Evolutionary conservation across 1,139 yeast genomes (phyloP).

Genomic region (Geotrichum klebahnii): DNA sequence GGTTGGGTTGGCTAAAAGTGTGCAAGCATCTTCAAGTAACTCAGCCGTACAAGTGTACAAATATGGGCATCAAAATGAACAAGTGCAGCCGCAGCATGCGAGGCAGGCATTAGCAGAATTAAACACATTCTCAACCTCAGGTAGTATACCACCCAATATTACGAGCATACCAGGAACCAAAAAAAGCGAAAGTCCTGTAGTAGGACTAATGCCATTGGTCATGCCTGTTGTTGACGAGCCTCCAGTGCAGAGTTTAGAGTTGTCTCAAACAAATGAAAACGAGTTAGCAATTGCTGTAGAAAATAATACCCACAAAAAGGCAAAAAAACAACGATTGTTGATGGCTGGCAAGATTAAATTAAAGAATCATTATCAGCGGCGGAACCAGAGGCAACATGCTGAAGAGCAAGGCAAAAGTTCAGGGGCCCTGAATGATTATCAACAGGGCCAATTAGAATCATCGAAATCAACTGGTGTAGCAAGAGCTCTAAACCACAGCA

Average conservation of each 20-base stretch:
- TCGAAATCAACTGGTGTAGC: neutral
- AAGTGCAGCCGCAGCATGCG: constrained; percentile 2
- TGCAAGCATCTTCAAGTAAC: neutral
- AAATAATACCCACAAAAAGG: neutral
- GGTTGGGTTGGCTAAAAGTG: neutral
- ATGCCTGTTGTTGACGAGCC: neutral
- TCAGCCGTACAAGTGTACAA: neutral
- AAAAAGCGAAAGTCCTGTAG: neutral
- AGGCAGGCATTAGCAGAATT: neutral
- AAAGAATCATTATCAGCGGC: constrained; percentile 1
- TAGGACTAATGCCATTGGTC: neutral
- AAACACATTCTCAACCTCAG: neutral
- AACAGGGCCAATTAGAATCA: neutral
- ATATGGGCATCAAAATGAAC: neutral
- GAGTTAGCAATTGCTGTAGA: neutral
- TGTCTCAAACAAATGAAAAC: constrained; percentile 3
- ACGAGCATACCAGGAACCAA: neutral
- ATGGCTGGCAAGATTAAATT: constrained; percentile 2
- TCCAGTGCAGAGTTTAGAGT: neutral
- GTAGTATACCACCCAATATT: neutral
- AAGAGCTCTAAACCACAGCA: neutral
- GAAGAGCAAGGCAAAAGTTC: neutral
- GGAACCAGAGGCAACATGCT: constrained; percentile 1
- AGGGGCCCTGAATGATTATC: neutral
- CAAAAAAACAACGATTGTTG: constrained; percentile 3